A percentile compares a stretch with the other conserved stretches of the same genome.
phyloP scores from a whole-genome alignment of 768 basidiomycete genomes.

The Suillus subalutaceus region DNA sequence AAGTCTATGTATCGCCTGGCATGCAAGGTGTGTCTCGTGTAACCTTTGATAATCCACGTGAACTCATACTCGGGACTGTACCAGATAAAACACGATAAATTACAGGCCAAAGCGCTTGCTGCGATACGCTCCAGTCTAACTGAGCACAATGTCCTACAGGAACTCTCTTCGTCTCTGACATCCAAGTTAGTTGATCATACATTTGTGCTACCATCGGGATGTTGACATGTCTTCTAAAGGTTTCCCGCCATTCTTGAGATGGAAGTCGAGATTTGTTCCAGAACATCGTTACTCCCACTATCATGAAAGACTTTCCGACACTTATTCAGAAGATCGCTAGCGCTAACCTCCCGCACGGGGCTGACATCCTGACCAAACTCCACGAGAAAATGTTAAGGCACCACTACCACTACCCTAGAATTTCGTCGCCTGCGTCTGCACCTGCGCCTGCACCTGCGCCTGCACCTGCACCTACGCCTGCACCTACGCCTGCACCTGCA shows the following conservation, averaged over 20 bases:
- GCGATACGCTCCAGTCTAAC: slow-evolving; percentile 21
- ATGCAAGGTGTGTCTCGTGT: slow-evolving; percentile 26
- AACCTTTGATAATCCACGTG: not conserved
- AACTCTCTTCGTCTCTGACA: slow-evolving; percentile 29
- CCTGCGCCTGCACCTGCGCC: no score
- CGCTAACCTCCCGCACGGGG: slow-evolving; percentile 16
- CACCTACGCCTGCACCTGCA: no score
- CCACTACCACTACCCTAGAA: slow-evolving; percentile 11
- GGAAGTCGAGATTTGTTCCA: slow-evolving; percentile 16
- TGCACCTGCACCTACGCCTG: no score
- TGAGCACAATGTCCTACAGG: slow-evolving; percentile 26
- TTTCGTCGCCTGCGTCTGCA: no score
- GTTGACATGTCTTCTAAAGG: slow-evolving; percentile 2
- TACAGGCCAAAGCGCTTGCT: slow-evolving; percentile 21
- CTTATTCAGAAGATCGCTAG: slow-evolving; percentile 12
- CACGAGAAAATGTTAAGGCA: slow-evolving; percentile 12
- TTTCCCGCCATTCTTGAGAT: slow-evolving; percentile 12
- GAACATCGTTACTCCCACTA: slow-evolving; percentile 9
- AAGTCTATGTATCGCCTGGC: slow-evolving; percentile 44
- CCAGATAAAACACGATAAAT: slow-evolving; percentile 24
- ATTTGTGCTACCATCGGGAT: no score
- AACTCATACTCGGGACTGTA: not conserved
- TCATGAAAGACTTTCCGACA: slow-evolving; percentile 7
- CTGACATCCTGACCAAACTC: slow-evolving; percentile 12
- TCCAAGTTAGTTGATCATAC: slow-evolving; percentile 21